A percentile compares a stretch with the other conserved stretches of the same genome.
Conservation (phyloP, 2,329 filamentous ascomycete genomes). For the Fusarium sp. region DNA sequence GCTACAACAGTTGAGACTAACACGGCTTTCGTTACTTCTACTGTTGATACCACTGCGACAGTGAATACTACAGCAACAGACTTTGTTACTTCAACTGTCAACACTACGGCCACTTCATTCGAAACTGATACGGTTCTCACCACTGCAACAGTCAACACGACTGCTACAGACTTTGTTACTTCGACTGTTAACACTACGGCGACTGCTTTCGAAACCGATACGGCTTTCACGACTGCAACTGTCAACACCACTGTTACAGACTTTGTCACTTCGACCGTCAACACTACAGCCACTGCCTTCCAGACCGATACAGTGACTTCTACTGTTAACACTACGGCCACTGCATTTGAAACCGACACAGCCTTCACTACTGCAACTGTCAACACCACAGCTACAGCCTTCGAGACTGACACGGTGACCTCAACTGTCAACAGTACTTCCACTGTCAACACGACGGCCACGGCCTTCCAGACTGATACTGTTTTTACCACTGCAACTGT, state of each 20-base stretch:
- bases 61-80: background rate
- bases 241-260: background rate
- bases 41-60: background rate
- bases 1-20: background rate
- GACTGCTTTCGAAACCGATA: background rate
- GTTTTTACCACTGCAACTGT: background rate
- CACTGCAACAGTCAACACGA: background rate
- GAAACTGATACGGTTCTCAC: background rate
- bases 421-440: background rate
- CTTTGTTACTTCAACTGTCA: background rate
- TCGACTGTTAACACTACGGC: background rate
- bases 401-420: background rate
- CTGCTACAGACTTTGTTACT: background rate
- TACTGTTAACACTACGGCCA: background rate
- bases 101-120: background rate
- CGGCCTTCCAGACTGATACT: background rate
- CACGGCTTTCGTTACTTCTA: background rate
- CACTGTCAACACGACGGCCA: background rate
- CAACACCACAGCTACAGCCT: background rate
- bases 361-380: background rate
- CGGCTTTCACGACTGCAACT: background rate
- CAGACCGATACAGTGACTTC: background rate
- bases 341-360: background rate
- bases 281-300: background rate
- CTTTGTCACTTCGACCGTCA: background rate